phyloP scores from a whole-genome alignment of 2,329 filamentous ascomycete species.

The Alternaria longipes region DNA sequence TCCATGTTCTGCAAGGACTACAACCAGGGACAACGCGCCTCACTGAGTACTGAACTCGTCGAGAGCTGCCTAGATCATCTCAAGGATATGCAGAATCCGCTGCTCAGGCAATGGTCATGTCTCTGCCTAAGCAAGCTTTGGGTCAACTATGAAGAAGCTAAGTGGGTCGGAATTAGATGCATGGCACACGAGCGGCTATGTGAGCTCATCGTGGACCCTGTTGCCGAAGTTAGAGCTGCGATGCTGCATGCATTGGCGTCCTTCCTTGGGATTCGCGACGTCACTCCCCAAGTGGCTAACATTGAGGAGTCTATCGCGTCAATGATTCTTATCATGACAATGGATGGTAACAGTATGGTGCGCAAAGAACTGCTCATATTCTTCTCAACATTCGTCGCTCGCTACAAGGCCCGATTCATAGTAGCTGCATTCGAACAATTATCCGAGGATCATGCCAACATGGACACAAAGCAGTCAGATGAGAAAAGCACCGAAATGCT shows the following conservation, averaged over 20 bases:
- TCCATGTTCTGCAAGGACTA: slow-evolving; percentile 97
- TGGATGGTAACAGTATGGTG: slow-evolving; percentile 93
- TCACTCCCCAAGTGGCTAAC: slow-evolving; percentile 88
- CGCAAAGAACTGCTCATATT: slow-evolving; percentile 93
- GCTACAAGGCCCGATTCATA: slow-evolving; percentile 91
- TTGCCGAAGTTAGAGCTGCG: slow-evolving; percentile 90
- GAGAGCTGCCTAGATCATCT: slow-evolving; percentile 86
- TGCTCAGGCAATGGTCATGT: slow-evolving; percentile 94
- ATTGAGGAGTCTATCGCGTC: slow-evolving; percentile 92
- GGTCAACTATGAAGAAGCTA: slow-evolving; percentile 89
- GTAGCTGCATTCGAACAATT: slow-evolving; percentile 93
- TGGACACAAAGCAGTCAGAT: slow-evolving; percentile 27
- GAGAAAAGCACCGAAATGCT: slow-evolving; percentile 40
- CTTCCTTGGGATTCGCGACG: slow-evolving; percentile 90
- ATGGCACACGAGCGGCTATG: slow-evolving; percentile 84
- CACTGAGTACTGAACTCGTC: slow-evolving; percentile 89
- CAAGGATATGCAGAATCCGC: slow-evolving; percentile 83
- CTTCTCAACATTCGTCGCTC: slow-evolving; percentile 87
- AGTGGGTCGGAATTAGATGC: slow-evolving; percentile 93
- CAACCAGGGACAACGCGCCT: slow-evolving; percentile 89
- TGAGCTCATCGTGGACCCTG: slow-evolving; percentile 81
- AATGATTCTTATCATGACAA: slow-evolving; percentile 88
- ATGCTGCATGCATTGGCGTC: slow-evolving; percentile 94
- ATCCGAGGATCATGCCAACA: slow-evolving; percentile 72
- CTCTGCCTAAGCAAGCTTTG: slow-evolving; percentile 95